Percentiles rank a stretch among this genome's conserved stretches.
These are phyloP conservation scores for Hygrocybe coccinea DNA, from an alignment of 768 basidiomycete genomes.

Conservation along the genomic window DNA sequence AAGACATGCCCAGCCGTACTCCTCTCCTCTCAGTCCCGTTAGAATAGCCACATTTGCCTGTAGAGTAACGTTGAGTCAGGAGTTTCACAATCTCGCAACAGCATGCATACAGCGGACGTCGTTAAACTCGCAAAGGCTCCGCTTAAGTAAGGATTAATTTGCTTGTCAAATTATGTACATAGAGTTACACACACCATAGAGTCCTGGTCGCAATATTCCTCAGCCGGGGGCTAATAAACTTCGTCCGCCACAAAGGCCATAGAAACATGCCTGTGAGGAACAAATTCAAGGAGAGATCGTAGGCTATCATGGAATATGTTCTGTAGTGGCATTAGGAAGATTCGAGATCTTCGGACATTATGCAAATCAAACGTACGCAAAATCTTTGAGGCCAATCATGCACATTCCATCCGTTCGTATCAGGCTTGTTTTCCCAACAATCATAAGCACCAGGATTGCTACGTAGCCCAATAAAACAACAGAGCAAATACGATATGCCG, in stretches of 20 bases:
- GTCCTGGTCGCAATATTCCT: neutral
- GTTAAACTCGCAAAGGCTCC: slow-evolving; percentile 1
- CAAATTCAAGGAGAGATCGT: slow-evolving; percentile 2
- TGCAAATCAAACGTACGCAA: neutral
- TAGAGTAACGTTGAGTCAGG: neutral
- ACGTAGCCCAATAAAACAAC: neutral
- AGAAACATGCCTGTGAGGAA: slow-evolving; percentile 5
- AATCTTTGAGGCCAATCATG: slow-evolving; percentile 1
- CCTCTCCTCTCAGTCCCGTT: neutral
- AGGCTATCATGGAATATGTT: slow-evolving; percentile 1
- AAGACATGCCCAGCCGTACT: slow-evolving; percentile 1
- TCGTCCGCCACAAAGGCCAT: neutral
- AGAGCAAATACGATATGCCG: slow-evolving; percentile 5
- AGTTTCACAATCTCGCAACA: neutral
- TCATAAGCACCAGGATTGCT: neutral
- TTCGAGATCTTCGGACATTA: neutral
- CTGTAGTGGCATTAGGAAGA: neutral
- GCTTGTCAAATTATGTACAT: neutral
- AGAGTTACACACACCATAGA: neutral
- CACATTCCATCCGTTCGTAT: slow-evolving; percentile 3
- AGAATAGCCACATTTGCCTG: neutral
- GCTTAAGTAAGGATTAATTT: neutral
- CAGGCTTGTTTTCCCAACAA: neutral
- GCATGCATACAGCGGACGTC: neutral
- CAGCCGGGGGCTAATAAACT: neutral